Base-by-base conservation (phyloP, 805 yeast species). In the Pichia membranifaciens region DNA sequence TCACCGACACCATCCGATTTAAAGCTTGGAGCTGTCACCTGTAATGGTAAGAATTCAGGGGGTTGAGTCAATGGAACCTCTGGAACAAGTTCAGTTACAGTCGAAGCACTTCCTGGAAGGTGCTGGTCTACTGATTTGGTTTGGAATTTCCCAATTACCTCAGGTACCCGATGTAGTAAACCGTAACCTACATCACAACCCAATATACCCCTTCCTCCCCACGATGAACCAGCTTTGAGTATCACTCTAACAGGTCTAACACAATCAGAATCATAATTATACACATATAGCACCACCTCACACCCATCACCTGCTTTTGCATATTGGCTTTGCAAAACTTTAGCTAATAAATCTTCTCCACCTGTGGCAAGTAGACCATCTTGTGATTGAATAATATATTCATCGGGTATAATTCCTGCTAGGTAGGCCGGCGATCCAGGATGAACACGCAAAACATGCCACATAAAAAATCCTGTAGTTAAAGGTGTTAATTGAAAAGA, bases 171-270 rank as follows among this genome's bases (percentile, higher is more conserved):
- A 61, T 91, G 98, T 43, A 91, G 69, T 44, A 85, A 73, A 0
- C 99, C 99, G 58, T 89, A 90, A 0, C 97, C 98, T 17, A 91
- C 95, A 54, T 90, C 95, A 67, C 96, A 89, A 2, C 99, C 99
- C 33, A 91, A 67, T 33, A 88, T 70, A 1, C 96, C 96, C 53
- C 71, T 75, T 15, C 90, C 88, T n/a, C 89, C 87, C 88, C 93
- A 86, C 16, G 69, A 64, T n/a, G 75, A 73, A n/a, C 75, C 69
- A 3, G 87, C 84, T 45, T 76, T 71, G n/a, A 90, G 87, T 0
- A 86, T 81, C 3, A 91, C 90, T 18, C 52, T 48, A 9, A 45
- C 51, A 0, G 96, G 96, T 56, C 99, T 75, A 35, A 88, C 82
- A 13, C 84, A 74, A 60, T 91, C 93, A 58, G 80, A 84, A 58